Evolutionary conservation across 2,329 filamentous ascomycete species (phyloP).

Genomic region (Helotiales sp.): DNA sequence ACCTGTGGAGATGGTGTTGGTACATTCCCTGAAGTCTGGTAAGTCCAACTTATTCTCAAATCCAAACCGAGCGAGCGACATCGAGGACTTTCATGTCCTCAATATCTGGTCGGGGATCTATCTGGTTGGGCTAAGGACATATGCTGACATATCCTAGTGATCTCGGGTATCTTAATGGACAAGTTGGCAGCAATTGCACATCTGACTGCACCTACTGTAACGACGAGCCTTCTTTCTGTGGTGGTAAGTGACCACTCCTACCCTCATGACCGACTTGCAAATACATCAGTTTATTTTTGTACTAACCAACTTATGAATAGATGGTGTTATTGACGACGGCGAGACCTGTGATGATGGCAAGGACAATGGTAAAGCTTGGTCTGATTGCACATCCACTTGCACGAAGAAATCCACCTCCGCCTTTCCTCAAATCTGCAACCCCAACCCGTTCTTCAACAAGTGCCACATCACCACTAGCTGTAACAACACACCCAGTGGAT

Average conservation of each 20-base stretch:
- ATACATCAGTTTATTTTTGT: background rate
- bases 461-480: slow-evolving; percentile 24
- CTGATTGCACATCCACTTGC: slow-evolving; percentile 14
- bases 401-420: slow-evolving; percentile 10
- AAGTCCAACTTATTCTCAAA: background rate
- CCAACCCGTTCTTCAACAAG: slow-evolving; percentile 22
- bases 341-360: slow-evolving; percentile 20
- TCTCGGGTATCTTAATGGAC: slow-evolving; percentile 13
- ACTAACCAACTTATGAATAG: background rate
- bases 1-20: slow-evolving; percentile 14
- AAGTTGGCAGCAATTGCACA: slow-evolving; percentile 16
- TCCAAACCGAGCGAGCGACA: no score
- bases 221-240: slow-evolving; percentile 8
- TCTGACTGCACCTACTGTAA: slow-evolving; percentile 14
- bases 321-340: background rate
- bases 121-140: no score
- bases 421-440: slow-evolving; percentile 22
- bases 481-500: slow-evolving; percentile 16
- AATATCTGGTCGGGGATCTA: no score
- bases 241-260: background rate
- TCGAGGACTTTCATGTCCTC: no score
- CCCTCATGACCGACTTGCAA: no score
- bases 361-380: slow-evolving; percentile 15
- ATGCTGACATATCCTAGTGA: background rate
- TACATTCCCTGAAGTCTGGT: slow-evolving; percentile 10